phyloP scores from a whole-genome alignment of 1,284 basidiomycete genomes.

The Trichosporon sp. region DNA sequence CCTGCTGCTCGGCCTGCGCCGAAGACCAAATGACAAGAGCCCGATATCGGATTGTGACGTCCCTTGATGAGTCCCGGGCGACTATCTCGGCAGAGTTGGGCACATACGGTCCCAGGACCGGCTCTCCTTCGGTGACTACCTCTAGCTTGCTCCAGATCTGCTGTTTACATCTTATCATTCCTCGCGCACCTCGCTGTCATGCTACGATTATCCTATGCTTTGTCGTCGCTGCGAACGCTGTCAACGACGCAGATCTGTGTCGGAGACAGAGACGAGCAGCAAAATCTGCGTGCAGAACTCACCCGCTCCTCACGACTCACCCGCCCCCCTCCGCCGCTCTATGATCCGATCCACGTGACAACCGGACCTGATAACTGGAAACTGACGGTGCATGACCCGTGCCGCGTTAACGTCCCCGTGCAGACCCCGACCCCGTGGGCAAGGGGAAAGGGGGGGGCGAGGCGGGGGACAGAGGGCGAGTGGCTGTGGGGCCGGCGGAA shows the following conservation, averaged over 20 bases:
- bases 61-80: neutral
- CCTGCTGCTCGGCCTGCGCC: constrained; percentile 6
- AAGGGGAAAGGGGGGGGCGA: neutral
- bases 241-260: no score
- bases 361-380: neutral
- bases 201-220: neutral
- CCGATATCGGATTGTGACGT: constrained; percentile 10
- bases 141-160: no score
- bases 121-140: neutral
- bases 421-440: neutral
- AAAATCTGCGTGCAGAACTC: neutral
- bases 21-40: constrained; percentile 4
- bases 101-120: neutral
- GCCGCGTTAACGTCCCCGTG: neutral
- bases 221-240: no score
- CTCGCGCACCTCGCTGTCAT: neutral
- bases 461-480: no score
- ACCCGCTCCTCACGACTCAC: neutral
- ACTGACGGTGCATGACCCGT: neutral
- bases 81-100: constrained; percentile 19
- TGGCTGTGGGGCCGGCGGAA: no score
- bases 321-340: constrained; percentile 6
- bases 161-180: no score
- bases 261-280: neutral
- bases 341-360: constrained; percentile 10